phyloP scores from a whole-genome alignment of 768 basidiomycete genomes.

The Suillus bovinus region DNA sequence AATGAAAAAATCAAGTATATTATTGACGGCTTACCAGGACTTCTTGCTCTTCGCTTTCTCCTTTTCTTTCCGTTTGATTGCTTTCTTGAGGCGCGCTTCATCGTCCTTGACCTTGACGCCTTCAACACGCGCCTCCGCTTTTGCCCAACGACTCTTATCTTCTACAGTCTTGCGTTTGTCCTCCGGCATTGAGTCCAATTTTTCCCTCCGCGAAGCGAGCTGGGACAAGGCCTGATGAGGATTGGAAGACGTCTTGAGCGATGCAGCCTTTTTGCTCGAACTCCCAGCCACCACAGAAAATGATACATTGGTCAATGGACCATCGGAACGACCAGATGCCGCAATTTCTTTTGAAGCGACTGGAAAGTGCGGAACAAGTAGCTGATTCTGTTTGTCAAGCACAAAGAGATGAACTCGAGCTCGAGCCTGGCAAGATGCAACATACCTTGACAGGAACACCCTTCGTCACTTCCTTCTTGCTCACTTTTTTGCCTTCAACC shows the following conservation, averaged over 20 bases:
- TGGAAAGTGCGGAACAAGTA: constrained; percentile 56
- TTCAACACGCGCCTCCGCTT: constrained; percentile 83
- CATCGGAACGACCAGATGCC: constrained; percentile 29
- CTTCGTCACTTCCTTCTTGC: constrained; percentile 37
- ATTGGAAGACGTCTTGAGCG: constrained; percentile 62
- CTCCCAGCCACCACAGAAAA: constrained; percentile 66
- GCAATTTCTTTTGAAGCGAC: constrained; percentile 18
- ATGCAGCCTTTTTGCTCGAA: constrained; percentile 46
- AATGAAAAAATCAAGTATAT: not conserved
- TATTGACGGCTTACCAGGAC: constrained; percentile 64
- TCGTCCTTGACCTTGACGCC: constrained; percentile 93
- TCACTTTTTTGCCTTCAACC: constrained; percentile 55
- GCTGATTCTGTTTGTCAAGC: too few relatives aligned
- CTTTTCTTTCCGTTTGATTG: constrained; percentile 90
- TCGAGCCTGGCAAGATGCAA: not conserved
- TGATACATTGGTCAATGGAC: constrained; percentile 59
- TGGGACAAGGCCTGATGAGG: constrained; percentile 64
- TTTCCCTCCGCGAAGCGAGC: constrained; percentile 73
- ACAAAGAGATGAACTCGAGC: not conserved
- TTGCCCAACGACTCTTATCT: constrained; percentile 77
- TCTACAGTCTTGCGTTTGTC: constrained; percentile 68
- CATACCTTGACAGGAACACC: constrained; percentile 36
- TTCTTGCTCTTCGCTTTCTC: constrained; percentile 83
- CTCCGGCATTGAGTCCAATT: constrained; percentile 72
- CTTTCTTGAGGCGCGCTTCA: constrained; percentile 84